phyloP scores from a whole-genome alignment of 2,329 filamentous ascomycete species.

The Tolypocladium endophyticum region DNA sequence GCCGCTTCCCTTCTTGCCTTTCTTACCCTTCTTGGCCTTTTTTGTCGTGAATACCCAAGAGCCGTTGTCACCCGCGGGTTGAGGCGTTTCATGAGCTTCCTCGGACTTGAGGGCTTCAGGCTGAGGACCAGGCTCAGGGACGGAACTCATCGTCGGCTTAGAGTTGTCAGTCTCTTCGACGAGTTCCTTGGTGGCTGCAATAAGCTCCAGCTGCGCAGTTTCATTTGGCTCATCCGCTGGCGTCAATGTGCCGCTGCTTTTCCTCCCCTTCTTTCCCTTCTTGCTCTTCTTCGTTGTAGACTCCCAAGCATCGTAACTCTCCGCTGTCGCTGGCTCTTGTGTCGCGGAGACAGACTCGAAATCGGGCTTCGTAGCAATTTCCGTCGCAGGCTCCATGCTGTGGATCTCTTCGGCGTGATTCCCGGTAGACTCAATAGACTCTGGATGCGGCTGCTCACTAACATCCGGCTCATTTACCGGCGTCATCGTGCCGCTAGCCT shows the following conservation, averaged over 20 bases:
- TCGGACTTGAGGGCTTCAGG: not conserved
- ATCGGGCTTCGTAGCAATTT: not conserved
- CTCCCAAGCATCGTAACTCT: not conserved
- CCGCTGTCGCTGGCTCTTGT: not conserved
- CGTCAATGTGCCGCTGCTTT: slow-evolving; percentile 1
- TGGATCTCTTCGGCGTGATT: not conserved
- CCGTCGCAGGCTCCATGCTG: not conserved
- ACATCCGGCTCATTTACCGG: not conserved
- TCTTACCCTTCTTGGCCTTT: slow-evolving; percentile 3
- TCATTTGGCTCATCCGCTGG: not conserved
- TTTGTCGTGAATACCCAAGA: slow-evolving; percentile 2
- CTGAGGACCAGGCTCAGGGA: not conserved
- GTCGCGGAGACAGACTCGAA: not conserved
- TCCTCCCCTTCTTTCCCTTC: slow-evolving; percentile 21
- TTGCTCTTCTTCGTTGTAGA: slow-evolving; percentile 21
- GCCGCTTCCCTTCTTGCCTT: not conserved
- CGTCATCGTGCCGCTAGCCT: slow-evolving; percentile 7
- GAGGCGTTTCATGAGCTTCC: not conserved
- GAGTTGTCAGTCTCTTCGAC: not conserved
- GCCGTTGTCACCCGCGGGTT: not conserved
- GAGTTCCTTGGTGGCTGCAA: not conserved
- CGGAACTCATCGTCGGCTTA: not conserved
- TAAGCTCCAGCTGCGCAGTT: not conserved
- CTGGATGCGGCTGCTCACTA: not conserved
- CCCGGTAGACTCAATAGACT: not conserved